Base-by-base conservation (phyloP, 2,329 filamentous ascomycete genomes). In the Cladosporium phlei region DNA sequence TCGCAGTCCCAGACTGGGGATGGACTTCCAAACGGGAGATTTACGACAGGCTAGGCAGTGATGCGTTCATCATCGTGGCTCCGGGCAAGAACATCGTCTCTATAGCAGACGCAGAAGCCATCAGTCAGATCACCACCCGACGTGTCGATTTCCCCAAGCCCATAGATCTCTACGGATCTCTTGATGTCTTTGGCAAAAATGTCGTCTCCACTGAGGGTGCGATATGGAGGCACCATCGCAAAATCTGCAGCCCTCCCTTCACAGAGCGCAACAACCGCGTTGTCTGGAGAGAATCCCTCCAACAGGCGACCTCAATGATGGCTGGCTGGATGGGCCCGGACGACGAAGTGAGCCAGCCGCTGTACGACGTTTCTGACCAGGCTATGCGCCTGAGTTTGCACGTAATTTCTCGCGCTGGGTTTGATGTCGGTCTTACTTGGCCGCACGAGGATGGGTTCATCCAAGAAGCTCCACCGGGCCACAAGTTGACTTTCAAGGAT, bases 131-230 rank as follows among this genome's bases (percentile, higher is more conserved):
- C 44, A 79, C 80, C 1, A 70, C 74, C 3, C 73, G 82, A 37
- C 75, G 85, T 33, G 84, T 85, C 55, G 77, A 82, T 50, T 90
- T 90, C 58, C 83, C 82, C 34, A 87, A 88, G 66, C 78, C 80
- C 6, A 74, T 78, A 11, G 66, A 77, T 48, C 66, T 77, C 45
- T 86, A 86, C 57, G 64, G 63, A 14, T 69, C 78, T 11, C 67
- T 86, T 22, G 74, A 80, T 37, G 69, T 85, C 17, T 90, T 35
- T 60, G 86, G 86, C 27, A 74, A 79, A 47, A 91, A 87, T 60
- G 75, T 90, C 2, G 66, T 90, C 17, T 80, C 79, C 0, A 80
- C 82, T 2, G 86, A 90, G 63, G 85, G 85, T 1, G 61, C 70
- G 1, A 66, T 76, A 21, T 91, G 85, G 86, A 80, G 81, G 24